These are phyloP conservation scores for Metschnikowia kofuensis DNA, from an alignment of 805 yeast genomes.

Conservation along the genomic window DNA sequence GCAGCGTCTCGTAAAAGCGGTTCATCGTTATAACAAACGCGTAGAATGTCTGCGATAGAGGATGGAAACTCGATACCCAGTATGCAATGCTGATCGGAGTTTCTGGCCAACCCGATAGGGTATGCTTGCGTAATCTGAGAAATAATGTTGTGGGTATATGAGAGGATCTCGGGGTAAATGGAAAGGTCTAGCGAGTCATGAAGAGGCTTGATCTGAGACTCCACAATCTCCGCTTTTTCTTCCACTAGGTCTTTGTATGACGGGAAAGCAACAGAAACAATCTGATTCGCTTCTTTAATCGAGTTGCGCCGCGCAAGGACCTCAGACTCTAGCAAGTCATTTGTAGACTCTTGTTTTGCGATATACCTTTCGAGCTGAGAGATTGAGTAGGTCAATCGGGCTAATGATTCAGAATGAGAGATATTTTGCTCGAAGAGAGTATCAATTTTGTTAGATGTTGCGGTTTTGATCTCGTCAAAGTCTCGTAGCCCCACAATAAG, in stretches of 20 bases:
- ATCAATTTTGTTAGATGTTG: constrained; percentile 21
- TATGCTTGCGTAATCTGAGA: constrained; percentile 23
- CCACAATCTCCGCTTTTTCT: constrained; percentile 25
- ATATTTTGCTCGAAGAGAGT: neutral
- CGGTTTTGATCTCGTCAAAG: constrained; percentile 23
- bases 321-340: constrained; percentile 24
- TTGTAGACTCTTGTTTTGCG: constrained; percentile 19
- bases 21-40: constrained; percentile 24
- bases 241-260: constrained; percentile 15
- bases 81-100: constrained; percentile 26
- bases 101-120: constrained; percentile 22
- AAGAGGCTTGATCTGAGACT: constrained; percentile 29
- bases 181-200: constrained; percentile 21
- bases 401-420: neutral
- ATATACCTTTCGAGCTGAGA: constrained; percentile 12
- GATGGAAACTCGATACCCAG: constrained; percentile 37
- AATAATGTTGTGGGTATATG: constrained; percentile 14
- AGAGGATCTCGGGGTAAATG: constrained; percentile 23
- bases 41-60: constrained; percentile 27
- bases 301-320: constrained; percentile 22
- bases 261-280: constrained; percentile 17
- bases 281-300: constrained; percentile 19
- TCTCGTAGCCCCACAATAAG: constrained; percentile 23
- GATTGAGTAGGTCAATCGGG: neutral
- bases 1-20: neutral